These are phyloP conservation scores for Psilocybe cubensis DNA, from an alignment of 768 basidiomycete species.

Conservation along the genomic window DNA sequence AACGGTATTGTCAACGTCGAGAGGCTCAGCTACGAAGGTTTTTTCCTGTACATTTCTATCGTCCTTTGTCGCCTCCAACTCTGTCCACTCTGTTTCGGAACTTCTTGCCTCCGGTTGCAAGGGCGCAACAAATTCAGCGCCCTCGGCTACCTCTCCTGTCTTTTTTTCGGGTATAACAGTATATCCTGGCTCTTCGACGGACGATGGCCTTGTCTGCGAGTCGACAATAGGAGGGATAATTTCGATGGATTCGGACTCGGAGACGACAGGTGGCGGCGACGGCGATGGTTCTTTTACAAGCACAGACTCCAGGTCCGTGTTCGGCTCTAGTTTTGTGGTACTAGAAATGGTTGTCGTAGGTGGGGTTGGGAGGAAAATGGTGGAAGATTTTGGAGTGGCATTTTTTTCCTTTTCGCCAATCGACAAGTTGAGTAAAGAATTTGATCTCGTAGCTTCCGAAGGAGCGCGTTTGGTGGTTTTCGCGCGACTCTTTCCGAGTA, in stretches of 20 bases:
- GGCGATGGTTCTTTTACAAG: neutral
- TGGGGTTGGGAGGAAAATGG: neutral
- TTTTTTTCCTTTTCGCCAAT: slow-evolving; percentile 11
- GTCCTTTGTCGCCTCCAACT: slow-evolving; percentile 4
- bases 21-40: neutral
- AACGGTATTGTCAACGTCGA: neutral
- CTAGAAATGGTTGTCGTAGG: neutral
- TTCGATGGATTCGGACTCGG: neutral
- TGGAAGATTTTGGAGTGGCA: neutral
- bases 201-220: neutral
- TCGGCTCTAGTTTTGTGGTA: neutral
- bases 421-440: slow-evolving; percentile 3
- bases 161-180: slow-evolving; percentile 9
- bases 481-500: slow-evolving; percentile 18
- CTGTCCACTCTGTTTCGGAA: slow-evolving; percentile 19
- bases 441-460: slow-evolving; percentile 6
- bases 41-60: neutral
- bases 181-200: slow-evolving; percentile 15
- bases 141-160: neutral
- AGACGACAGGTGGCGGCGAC: neutral
- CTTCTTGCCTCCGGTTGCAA: slow-evolving; percentile 7
- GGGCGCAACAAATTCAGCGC: neutral
- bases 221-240: neutral
- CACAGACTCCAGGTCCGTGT: slow-evolving; percentile 3
- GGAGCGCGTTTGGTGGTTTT: slow-evolving; percentile 8